Conservation (phyloP, 768 basidiomycete species). For the Termitomyces sp. region DNA sequence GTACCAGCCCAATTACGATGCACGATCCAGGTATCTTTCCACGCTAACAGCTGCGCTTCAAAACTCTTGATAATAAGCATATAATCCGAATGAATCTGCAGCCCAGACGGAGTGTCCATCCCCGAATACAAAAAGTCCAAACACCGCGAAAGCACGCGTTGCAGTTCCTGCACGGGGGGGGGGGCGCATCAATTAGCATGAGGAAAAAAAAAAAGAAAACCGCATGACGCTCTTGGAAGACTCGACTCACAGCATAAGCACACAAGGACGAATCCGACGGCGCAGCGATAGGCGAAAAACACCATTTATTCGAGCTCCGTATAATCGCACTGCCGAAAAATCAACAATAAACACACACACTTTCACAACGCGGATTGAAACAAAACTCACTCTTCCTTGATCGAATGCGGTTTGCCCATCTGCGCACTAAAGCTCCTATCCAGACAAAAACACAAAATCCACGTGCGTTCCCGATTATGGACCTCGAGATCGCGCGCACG, state of each 20-base stretch:
- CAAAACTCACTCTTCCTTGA: slow-evolving; percentile 83
- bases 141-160: slow-evolving; percentile 84
- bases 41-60: slow-evolving; percentile 66
- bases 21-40: slow-evolving; percentile 53
- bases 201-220: too few species aligned
- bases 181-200: too few species aligned
- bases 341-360: too few species aligned
- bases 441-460: slow-evolving; percentile 83
- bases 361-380: too few species aligned
- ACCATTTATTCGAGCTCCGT: slow-evolving; percentile 77
- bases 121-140: slow-evolving; percentile 89
- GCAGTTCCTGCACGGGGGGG: slow-evolving; percentile 76
- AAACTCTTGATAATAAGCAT: slow-evolving; percentile 78
- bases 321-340: slow-evolving; percentile 65
- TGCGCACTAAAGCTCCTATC: slow-evolving; percentile 91
- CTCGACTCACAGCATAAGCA: slow-evolving; percentile 75
- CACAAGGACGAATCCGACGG: slow-evolving; percentile 66
- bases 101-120: slow-evolving; percentile 72
- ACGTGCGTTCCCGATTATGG: slow-evolving; percentile 91
- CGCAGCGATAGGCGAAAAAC: slow-evolving; percentile 54
- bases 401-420: slow-evolving; percentile 93
- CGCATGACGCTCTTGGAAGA: too few species aligned
- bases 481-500: slow-evolving; percentile 78
- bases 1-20: slow-evolving; percentile 24
- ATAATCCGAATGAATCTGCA: slow-evolving; percentile 84